Percentiles rank a stretch among this genome's conserved stretches.
Conservation (phyloP, 306 rosid genomes). For the Senna siamea region DNA sequence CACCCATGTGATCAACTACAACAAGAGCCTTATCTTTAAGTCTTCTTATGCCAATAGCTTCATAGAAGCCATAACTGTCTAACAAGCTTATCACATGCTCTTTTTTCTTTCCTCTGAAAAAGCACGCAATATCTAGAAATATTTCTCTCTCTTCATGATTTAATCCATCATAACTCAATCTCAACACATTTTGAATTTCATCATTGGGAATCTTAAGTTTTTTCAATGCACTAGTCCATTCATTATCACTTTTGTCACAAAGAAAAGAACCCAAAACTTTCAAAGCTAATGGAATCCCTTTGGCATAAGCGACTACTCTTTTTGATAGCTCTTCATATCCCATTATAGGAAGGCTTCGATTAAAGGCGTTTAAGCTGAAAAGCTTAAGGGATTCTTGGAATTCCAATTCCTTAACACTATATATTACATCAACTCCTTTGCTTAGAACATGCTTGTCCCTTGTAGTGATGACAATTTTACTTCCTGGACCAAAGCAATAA, state of each 20-base stretch:
- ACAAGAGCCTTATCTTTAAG: constrained; percentile 11
- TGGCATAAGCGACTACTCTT: too few species aligned
- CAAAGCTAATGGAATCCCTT: neutral
- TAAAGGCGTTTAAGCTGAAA: too few species aligned
- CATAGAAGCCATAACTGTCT: neutral
- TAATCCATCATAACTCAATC: constrained; percentile 21
- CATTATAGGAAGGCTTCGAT: too few species aligned
- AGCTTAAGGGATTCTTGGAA: too few species aligned
- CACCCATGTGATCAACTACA: neutral
- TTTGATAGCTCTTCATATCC: too few species aligned
- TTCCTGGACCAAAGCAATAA: too few species aligned
- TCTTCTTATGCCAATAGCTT: neutral
- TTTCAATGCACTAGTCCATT: neutral
- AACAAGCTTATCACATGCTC: neutral
- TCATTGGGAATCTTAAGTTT: neutral
- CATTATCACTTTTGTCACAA: neutral
- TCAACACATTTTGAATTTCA: neutral
- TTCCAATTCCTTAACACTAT: too few species aligned
- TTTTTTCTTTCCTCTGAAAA: neutral
- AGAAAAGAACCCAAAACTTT: constrained; percentile 21
- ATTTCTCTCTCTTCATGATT: neutral
- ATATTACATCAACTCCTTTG: too few species aligned
- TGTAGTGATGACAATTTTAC: too few species aligned
- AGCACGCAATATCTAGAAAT: constrained; percentile 10
- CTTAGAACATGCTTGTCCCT: too few species aligned